phyloP scores from a whole-genome alignment of 305 asterid genomes.

The Fraxinus sp. region DNA sequence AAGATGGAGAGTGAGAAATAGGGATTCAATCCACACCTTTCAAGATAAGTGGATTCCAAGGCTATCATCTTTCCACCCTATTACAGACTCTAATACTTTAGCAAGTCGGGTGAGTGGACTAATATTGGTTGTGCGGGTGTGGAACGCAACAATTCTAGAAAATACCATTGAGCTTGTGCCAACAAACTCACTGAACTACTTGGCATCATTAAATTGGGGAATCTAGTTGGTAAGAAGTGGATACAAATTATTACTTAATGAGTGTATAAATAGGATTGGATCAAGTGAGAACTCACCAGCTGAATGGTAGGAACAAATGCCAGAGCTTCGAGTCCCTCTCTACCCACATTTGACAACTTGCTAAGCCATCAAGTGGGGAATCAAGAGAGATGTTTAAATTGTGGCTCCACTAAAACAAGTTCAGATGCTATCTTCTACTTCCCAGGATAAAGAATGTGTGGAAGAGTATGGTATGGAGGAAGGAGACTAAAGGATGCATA shows the following conservation, averaged over 20 bases:
- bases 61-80: not conserved
- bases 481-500: not conserved
- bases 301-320: not conserved
- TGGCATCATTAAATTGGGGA: not conserved
- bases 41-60: not conserved
- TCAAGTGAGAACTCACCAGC: not conserved
- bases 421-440: not conserved
- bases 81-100: not conserved
- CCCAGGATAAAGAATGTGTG: not conserved
- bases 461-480: not conserved
- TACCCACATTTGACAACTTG: not conserved
- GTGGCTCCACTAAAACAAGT: not conserved
- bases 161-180: not conserved
- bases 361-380: not conserved
- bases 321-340: not conserved
- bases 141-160: not conserved
- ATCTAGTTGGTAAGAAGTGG: not conserved
- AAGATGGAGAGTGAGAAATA: not conserved
- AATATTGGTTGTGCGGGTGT: not conserved
- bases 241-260: not conserved
- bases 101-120: not conserved
- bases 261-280: not conserved
- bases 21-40: not conserved
- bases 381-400: not conserved
- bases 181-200: not conserved